phyloP scores from a whole-genome alignment of 1,284 basidiomycete species.

The Limonomyces culmigenus region DNA sequence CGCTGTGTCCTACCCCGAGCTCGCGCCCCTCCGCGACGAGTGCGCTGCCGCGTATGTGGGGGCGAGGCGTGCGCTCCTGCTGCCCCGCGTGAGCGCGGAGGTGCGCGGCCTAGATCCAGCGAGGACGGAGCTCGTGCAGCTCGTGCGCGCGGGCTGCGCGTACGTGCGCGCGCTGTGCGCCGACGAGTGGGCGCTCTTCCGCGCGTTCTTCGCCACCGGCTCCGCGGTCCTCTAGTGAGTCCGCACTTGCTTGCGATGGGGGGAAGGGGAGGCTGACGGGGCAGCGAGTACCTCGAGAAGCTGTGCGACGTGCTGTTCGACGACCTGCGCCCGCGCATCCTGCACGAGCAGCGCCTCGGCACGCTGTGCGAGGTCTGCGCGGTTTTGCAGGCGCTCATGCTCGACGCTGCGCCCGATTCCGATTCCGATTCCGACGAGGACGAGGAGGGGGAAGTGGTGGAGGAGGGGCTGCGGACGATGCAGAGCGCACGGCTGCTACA shows the following conservation, averaged over 20 bases:
- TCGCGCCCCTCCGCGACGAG: conserved; percentile 62
- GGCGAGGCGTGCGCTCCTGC: conserved; percentile 53
- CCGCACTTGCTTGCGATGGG: background rate
- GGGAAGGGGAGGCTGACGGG: too few species aligned
- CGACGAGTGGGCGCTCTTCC: conserved; percentile 75
- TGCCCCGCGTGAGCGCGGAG: conserved; percentile 59
- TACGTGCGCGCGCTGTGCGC: conserved; percentile 81
- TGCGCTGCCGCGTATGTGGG: conserved; percentile 74
- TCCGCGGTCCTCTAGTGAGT: conserved; percentile 75
- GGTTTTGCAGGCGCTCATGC: conserved; percentile 85
- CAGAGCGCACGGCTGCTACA: conserved; percentile 62
- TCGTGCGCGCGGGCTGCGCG: conserved; percentile 76
- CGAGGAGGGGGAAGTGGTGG: conserved; percentile 14
- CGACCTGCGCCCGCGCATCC: conserved; percentile 80
- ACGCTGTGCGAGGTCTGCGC: conserved; percentile 88
- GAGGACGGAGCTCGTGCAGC: conserved; percentile 67
- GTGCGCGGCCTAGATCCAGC: conserved; percentile 67
- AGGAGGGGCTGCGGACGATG: conserved; percentile 33
- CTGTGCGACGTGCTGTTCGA: conserved; percentile 89
- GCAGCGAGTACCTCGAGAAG: conserved; percentile 71
- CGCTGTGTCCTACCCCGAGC: conserved; percentile 53
- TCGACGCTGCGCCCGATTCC: conserved; percentile 42
- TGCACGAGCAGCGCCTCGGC: conserved; percentile 77
- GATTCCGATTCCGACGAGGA: conserved; percentile 16
- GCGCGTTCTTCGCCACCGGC: conserved; percentile 73